A percentile compares a stretch with the other conserved stretches of the same genome.
These are phyloP conservation scores for California macrophylla DNA, from an alignment of 441 rosid species.

Conservation along the genomic window DNA sequence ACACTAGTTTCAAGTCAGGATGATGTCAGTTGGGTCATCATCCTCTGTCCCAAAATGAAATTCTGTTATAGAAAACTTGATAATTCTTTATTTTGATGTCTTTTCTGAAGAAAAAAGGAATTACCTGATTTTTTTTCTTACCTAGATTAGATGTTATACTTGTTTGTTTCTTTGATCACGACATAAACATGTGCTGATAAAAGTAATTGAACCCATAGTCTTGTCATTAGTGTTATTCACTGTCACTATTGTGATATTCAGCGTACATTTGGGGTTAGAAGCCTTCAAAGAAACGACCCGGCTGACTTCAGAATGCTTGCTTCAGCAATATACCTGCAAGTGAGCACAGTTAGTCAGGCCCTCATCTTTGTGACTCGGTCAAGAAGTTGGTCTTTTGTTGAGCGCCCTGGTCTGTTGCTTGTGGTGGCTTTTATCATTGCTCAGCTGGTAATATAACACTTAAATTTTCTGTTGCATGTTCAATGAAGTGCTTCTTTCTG, in stretches of 20 bases:
- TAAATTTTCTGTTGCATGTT: neutral
- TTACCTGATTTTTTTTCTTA: too few species aligned
- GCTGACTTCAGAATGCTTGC: slow-evolving; percentile 39
- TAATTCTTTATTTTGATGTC: neutral
- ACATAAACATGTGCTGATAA: neutral
- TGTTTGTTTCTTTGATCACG: neutral
- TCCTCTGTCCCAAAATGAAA: too few species aligned
- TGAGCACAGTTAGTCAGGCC: slow-evolving; percentile 47
- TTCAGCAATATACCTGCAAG: slow-evolving; percentile 45
- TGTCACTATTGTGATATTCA: slow-evolving; percentile 13
- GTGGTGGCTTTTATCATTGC: slow-evolving; percentile 27
- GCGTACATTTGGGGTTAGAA: slow-evolving; percentile 37
- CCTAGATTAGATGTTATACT: neutral
- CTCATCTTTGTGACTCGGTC: slow-evolving; percentile 43
- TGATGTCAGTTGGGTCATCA: too few species aligned
- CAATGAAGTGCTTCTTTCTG: neutral
- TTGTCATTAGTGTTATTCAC: neutral
- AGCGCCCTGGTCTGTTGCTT: slow-evolving; percentile 35
- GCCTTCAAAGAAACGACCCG: slow-evolving; percentile 32
- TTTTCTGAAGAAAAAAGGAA: too few species aligned
- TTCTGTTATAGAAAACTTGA: too few species aligned
- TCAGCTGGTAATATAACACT: slow-evolving; percentile 30
- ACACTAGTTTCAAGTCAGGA: too few species aligned
- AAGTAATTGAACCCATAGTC: neutral
- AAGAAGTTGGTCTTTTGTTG: slow-evolving; percentile 41